Evolutionary conservation across 768 basidiomycete species (phyloP), one percentile per base, ranked within the genome.

Genomic region (Tylopilus cervinicoccineus): DNA sequence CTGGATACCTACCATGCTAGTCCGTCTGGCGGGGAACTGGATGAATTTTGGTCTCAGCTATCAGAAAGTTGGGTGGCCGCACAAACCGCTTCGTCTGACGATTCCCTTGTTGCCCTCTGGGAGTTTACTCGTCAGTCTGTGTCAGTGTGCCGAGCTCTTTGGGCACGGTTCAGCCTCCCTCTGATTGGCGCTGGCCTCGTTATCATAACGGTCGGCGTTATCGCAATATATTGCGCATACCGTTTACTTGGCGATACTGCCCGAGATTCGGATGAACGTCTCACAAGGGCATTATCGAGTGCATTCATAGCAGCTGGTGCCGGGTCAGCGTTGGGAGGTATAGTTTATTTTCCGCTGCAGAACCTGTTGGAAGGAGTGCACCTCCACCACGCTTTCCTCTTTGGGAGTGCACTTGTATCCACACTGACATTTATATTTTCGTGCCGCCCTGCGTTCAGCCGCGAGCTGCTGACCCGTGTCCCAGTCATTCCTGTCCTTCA

Each of bases 141-240:
- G 11, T 69, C 75, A 1, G 77, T 77, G 2, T 94, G 94, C 60
- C 85, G 94, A 7, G 67, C 78, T 12, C 81, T 97, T 46, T 99
- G 96, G 96, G 95, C 96, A 1, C 90, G 91, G 59, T 98, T 99
- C 74, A 89, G 93, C 54, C 72, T 85, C 4, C 58, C 78, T 2
- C 72, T 89, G 13, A 97, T 98, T 77, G 66, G 71, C 5, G 70
- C 86, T 23, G 96, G 95, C 0, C 66, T 95, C 10, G 56, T 65
- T 0, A 66, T 90, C 22, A 74, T 94, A 24, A 72, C 70, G 1
- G 63, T 84, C 20, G 74, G 82, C 27, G 63, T 83, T 0, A 57
- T 80, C 6, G 77, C 83, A 0, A 69, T 76, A 2, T 80, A 79
- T 73, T 70, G 74, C 1, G 55, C 86, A 0, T 90, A 82, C 63